phyloP scores from a whole-genome alignment of 1,284 basidiomycete genomes.

The Trametes polyzona region DNA sequence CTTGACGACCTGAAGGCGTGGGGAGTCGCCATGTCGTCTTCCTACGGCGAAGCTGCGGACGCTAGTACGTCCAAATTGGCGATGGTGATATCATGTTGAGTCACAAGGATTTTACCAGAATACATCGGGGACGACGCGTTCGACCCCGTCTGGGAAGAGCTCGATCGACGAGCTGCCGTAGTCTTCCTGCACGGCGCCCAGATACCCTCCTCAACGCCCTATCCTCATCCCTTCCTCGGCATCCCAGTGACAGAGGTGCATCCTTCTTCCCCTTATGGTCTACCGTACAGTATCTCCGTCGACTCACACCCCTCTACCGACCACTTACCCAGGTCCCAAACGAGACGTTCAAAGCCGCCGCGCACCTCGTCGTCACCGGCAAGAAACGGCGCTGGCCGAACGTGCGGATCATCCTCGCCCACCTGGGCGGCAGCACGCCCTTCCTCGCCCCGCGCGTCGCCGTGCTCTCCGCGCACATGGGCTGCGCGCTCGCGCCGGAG shows the following conservation, averaged over 20 bases:
- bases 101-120: conserved; percentile 42
- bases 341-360: conserved; percentile 78
- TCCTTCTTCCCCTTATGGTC: too few relatives aligned
- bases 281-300: too few relatives aligned
- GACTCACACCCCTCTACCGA: background rate
- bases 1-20: conserved; percentile 62
- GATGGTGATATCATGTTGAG: background rate
- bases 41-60: conserved; percentile 51
- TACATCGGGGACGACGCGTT: conserved; percentile 68
- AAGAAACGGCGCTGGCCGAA: conserved; percentile 62
- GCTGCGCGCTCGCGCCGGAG: conserved; percentile 56
- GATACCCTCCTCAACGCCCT: conserved; percentile 62
- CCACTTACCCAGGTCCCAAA: conserved; percentile 63
- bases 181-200: conserved; percentile 76
- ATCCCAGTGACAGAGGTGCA: conserved; percentile 70
- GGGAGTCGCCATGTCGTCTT: conserved; percentile 65
- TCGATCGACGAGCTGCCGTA: conserved; percentile 56
- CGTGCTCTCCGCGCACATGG: conserved; percentile 65
- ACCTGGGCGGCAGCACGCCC: conserved; percentile 65
- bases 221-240: conserved; percentile 62
- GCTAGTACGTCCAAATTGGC: conserved; percentile 35
- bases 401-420: conserved; percentile 67
- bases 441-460: conserved; percentile 69
- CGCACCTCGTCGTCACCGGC: conserved; percentile 71
- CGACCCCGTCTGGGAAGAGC: conserved; percentile 67